Evolutionary conservation across 768 basidiomycete genomes (phyloP), one percentile per base, ranked within the genome.

Genomic region (Ramaria sp.): DNA sequence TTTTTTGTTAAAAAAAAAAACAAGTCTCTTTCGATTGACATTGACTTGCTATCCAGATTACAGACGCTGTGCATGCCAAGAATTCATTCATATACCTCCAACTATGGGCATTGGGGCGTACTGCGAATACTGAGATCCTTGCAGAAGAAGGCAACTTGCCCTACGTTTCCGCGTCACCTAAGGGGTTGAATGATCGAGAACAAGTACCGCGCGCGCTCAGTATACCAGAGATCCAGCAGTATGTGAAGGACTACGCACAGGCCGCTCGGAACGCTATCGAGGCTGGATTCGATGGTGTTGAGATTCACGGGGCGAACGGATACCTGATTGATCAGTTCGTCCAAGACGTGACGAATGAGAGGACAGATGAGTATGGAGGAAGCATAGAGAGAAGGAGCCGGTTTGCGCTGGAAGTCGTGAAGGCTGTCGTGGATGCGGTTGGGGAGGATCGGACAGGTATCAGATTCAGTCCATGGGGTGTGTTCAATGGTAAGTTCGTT

Each of bases 231-330:
- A 76, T 83, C 48, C 60, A 67, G 39, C 75, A 80, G 52, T 76
- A 77, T 54, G 63, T 76, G 20, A 34, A 66, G n/a, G 65, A 75
- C 10, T 85, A 76, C 59, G 76, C 70, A 5, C 66, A 70, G 12
- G 81, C 78, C 1, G 81, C 84, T 3, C 67, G 67, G 25, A 79
- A 79, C 52, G 79, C 79, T 9, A 69, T 82, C 6, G 61, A 71
- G 44, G 83, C 84, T 25, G 84, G 81, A 0, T 87, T 87, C 58
- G 85, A 88, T 57, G 86, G 83, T 13, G 69, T 78, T 4, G 78
- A 82, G 66, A 58, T 61, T n/a, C 60, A 61, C 38, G 69, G 70
- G 15, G 73, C 73, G 10, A 70, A 69, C 51, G 75, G 75, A 0
- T 74, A 69, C 58, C 56, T 82, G 10, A 52, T 73, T 15, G 79